Conservation (phyloP, 495 filamentous ascomycete genomes). For the Pyronema domesticum region DNA sequence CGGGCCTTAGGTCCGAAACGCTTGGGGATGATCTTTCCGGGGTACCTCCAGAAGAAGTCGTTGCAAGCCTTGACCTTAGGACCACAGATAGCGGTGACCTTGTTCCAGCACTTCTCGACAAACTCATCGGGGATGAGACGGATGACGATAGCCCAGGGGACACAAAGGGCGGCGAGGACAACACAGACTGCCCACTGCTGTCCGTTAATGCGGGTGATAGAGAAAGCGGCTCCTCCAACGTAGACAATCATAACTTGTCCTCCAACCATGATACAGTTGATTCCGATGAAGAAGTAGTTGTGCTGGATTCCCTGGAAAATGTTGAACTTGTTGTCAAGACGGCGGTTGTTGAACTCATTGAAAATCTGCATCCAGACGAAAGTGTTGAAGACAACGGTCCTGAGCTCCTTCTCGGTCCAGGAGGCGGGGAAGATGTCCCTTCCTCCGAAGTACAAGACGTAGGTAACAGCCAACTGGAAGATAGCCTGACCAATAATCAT, state of each 20-base stretch:
- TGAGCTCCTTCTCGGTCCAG: conserved; percentile 35
- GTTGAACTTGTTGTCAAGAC: conserved; percentile 75
- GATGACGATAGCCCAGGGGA: conserved; percentile 55
- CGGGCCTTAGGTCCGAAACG: no score
- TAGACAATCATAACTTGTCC: conserved; percentile 69
- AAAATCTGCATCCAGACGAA: conserved; percentile 97
- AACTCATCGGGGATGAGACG: conserved; percentile 47
- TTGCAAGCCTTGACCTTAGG: conserved; percentile 2
- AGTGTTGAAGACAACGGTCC: conserved; percentile 76
- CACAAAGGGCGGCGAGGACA: conserved; percentile 49
- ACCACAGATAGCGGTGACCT: conserved; percentile 2
- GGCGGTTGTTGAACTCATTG: conserved; percentile 86
- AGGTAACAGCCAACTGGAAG: conserved; percentile 62
- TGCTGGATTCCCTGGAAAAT: conserved; percentile 64
- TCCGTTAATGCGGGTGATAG: conserved; percentile 45
- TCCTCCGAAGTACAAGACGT: conserved; percentile 61
- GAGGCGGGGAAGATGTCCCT: conserved; percentile 35
- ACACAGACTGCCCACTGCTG: conserved; percentile 64
- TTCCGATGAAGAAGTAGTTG: conserved; percentile 70
- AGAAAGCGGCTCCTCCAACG: conserved; percentile 55
- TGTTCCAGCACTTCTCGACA: conserved; percentile 29
- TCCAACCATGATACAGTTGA: conserved; percentile 62
- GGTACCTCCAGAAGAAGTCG: no score
- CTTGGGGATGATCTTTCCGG: no score
- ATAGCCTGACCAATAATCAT: conserved; percentile 81